Base-by-base conservation (phyloP, 208 protist species). In the Acanthamoeba culbertsoni region DNA sequence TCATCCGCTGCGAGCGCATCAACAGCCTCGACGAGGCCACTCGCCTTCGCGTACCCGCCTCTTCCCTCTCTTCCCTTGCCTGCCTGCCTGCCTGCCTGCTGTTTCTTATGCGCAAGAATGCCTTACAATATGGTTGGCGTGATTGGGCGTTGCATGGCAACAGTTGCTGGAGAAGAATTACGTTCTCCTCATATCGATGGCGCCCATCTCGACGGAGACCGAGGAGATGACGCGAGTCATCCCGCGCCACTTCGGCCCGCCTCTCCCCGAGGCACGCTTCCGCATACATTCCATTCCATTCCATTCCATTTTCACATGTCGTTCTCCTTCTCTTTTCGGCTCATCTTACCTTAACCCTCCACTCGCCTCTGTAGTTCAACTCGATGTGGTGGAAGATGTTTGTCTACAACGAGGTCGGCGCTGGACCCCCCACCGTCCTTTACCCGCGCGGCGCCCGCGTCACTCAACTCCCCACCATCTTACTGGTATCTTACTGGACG, bases 81-180 rank as follows among this genome's bases (percentile, higher is more conserved):
- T 43, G 3, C 71, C 43, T 86, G 4, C n/a, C 84, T 40, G 45
- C 16, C 23, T 88, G n/a, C n/a, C n/a, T n/a, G n/a, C n/a, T n/a
- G n/a, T n/a, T n/a, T n/a, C n/a, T n/a, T n/a, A n/a, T n/a, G n/a
- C n/a, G n/a, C n/a, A n/a, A n/a, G n/a, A n/a, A n/a, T n/a, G n/a
- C n/a, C n/a, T n/a, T n/a, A n/a, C n/a, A n/a, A n/a, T n/a, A n/a
- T n/a, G n/a, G n/a, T n/a, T n/a, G n/a, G n/a, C n/a, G n/a, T n/a
- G n/a, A n/a, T 48, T 84, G 31, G 6, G 12, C 46, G 12, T 94
- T 35, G 28, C 37, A 8, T 26, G 28, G 31, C 20, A 7, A n/a
- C 55, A 96, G 91, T 40, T 97, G 33, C 46, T 97, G 55, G 42
- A 77, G 14, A 94, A 95, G 45, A 97, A 97, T 82, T 97, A 97